Percentiles rank a stretch among this genome's conserved stretches.
Conservation (phyloP, 768 basidiomycete genomes). For the Mycena epipterygia region DNA sequence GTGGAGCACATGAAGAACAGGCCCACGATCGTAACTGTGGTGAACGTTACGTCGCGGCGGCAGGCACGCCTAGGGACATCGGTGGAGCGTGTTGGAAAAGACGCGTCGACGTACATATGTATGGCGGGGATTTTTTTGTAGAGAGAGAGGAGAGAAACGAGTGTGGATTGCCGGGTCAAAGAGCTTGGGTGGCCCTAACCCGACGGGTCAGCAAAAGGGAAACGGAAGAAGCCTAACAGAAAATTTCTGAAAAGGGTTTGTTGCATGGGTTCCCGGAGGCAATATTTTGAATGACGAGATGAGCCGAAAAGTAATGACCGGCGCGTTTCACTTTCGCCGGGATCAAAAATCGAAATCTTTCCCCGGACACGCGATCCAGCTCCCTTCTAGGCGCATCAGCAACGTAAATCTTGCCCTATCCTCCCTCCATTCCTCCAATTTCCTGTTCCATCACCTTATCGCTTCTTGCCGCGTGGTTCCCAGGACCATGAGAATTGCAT, state of each 20-base stretch:
- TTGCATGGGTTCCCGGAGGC: conserved; percentile 41
- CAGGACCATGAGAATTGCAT: conserved; percentile 33
- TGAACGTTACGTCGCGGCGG: neutral
- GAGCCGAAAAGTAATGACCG: too few relatives aligned
- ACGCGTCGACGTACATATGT: conserved; percentile 35
- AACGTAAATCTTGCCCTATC: neutral
- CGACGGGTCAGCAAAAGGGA: conserved; percentile 40
- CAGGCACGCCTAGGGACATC: neutral
- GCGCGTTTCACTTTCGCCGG: too few relatives aligned
- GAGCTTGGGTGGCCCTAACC: conserved; percentile 12
- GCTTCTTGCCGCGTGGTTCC: conserved; percentile 17
- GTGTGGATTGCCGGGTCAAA: conserved; percentile 21
- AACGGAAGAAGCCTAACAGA: conserved; percentile 39
- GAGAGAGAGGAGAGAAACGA: conserved; percentile 9
- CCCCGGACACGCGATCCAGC: too few relatives aligned
- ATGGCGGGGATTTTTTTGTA: neutral
- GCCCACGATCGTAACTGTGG: neutral
- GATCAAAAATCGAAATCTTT: too few relatives aligned
- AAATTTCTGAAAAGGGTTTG: conserved; percentile 46
- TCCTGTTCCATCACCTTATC: conserved; percentile 18
- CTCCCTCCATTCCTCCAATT: conserved; percentile 24
- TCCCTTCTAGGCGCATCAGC: conserved; percentile 8
- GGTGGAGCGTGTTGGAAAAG: conserved; percentile 11
- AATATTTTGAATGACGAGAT: conserved; percentile 6
- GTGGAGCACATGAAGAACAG: neutral